Percentiles rank a stretch among this genome's conserved stretches.
Conservation (phyloP, 139 green algal species). For the Ostreobium quekettii region DNA sequence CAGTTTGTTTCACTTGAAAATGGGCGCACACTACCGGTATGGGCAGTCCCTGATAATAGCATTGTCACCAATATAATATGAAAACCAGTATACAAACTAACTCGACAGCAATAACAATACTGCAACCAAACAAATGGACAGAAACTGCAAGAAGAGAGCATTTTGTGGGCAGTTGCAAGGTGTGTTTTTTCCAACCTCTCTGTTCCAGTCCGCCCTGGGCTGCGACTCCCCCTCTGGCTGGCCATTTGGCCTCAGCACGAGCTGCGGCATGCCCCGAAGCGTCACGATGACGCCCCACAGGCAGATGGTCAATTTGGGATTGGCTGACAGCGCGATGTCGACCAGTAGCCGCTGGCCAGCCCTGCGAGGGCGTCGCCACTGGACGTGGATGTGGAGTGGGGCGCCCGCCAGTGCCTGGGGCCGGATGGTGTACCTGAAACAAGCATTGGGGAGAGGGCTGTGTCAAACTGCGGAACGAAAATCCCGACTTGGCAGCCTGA, state of each 20-base stretch:
- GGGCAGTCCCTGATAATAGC: too few relatives aligned
- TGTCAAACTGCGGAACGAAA: not conserved
- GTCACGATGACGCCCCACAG: slow-evolving; percentile 14
- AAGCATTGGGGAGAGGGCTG: not conserved
- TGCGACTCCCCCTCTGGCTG: not conserved
- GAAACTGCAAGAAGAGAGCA: too few relatives aligned
- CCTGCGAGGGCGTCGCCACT: slow-evolving; percentile 12
- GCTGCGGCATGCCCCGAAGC: slow-evolving; percentile 2
- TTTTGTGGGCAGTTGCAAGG: too few relatives aligned
- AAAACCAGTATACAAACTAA: too few relatives aligned
- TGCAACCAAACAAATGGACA: too few relatives aligned
- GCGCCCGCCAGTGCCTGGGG: not conserved
- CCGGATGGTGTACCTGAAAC: not conserved
- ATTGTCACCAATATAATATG: too few relatives aligned
- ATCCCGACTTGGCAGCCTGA: not conserved
- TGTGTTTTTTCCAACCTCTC: not conserved
- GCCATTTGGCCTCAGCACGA: not conserved
- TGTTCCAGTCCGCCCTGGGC: not conserved
- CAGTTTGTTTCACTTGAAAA: too few relatives aligned
- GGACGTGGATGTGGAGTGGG: not conserved
- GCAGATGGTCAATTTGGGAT: slow-evolving; percentile 2
- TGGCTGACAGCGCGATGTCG: slow-evolving; percentile 3
- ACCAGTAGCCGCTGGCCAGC: slow-evolving; percentile 3
- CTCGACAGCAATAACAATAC: too few relatives aligned
- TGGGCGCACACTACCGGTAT: too few relatives aligned